Evolutionary conservation across 2,329 filamentous ascomycete species (phyloP), one percentile per base, ranked within the genome.

Genomic region (Paracamarosporium sp.): DNA sequence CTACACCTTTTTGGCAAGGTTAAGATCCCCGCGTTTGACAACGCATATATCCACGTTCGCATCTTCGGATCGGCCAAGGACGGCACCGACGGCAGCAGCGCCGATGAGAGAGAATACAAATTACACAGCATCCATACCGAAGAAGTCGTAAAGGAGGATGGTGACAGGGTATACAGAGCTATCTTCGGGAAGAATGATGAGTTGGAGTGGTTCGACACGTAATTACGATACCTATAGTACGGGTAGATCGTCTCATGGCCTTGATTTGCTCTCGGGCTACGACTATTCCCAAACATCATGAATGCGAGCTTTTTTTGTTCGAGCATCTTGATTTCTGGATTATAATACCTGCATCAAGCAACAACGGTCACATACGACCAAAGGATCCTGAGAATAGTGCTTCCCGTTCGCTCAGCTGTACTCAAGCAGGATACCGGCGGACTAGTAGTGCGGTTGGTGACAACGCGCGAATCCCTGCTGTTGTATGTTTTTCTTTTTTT

Each of bases 141-240:
- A 56, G 72, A 75, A 50, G 61, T 68, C 1, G 48, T 73, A 8
- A 73, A 69, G 53, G 61, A 61, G 7, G 67, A 72, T 55, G 70
- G 68, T 0, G 71, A 74, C 25, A 61, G 64, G 31, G 69, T 71
- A 1, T 75, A 70, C 28, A 57, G 71, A 27, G 72, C 72, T 1
- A 66, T 75, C n/a, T 74, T 75, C 38, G 61, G 56, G 9, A 68
- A 67, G 51, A 57, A 66, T 7, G 72, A 75, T 59, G 56, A 40
- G 50, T 53, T 75, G 38, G 69, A 73, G 53, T 75, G 71, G 72
- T 75, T 75, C 56, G 72, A 75, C 43, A 74, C 71, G 13, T 75
- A 59, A 59, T 43, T 36, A 48, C 33, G 55, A 55, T 48, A 58
- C 56, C 55, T 36, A 41, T 22, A 17, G n/a, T 33, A 20, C 45